A percentile compares a stretch with the other conserved stretches of the same genome.
Evolutionary conservation across 108 stramenopile species (phyloP).

Genomic region (Conticribra guillardii): DNA sequence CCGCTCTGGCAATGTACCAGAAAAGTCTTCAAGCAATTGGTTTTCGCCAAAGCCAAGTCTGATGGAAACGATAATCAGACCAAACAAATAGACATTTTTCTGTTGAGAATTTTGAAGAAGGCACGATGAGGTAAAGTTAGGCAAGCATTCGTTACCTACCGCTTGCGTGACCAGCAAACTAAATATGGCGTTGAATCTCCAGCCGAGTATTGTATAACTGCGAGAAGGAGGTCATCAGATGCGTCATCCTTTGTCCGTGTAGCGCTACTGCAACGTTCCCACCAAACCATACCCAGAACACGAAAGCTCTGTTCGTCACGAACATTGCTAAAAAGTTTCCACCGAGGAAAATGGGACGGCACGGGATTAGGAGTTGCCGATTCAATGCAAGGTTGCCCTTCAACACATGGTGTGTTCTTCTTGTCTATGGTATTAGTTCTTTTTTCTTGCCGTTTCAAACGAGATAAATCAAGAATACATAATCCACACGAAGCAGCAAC

Average conservation of each 20-base stretch:
- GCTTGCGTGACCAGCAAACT: conserved; percentile 41
- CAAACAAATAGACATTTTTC: neutral
- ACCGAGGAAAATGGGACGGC: conserved; percentile 16
- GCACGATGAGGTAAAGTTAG: neutral
- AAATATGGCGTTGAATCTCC: conserved; percentile 15
- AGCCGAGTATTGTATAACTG: conserved; percentile 33
- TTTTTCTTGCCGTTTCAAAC: neutral
- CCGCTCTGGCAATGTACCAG: neutral
- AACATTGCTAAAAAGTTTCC: conserved; percentile 47
- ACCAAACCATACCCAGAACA: conserved; percentile 33
- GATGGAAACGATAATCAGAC: neutral
- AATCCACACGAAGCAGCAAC: conserved; percentile 44
- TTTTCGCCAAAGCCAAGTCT: conserved; percentile 41
- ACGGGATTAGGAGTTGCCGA: neutral
- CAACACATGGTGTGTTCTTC: neutral
- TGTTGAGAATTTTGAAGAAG: neutral
- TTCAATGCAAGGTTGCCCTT: neutral
- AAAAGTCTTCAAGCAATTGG: conserved; percentile 25
- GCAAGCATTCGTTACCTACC: conserved; percentile 3
- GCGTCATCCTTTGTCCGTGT: conserved; percentile 1
- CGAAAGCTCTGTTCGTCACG: conserved; percentile 46
- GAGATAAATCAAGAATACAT: conserved; percentile 42
- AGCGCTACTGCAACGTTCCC: conserved; percentile 19
- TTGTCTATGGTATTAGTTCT: neutral
- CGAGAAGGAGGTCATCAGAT: conserved; percentile 36